Percentiles rank a stretch among this genome's conserved stretches.
Evolutionary conservation across 305 asterid species (phyloP).

Genomic region (Fraxinus latifolia): DNA sequence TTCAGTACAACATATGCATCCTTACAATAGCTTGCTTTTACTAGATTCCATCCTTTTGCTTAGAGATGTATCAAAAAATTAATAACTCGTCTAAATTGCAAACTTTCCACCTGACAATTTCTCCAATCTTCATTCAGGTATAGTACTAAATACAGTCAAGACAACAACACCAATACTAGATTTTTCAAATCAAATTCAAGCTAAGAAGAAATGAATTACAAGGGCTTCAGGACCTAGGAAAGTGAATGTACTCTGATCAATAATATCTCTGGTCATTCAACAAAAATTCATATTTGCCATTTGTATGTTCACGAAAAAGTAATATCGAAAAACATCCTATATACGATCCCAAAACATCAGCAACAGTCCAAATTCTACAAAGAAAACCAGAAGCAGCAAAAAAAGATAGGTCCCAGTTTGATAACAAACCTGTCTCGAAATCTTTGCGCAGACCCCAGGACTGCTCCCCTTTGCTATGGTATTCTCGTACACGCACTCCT

Average conservation of each 20-base stretch:
- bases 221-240: background rate
- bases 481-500: constrained; percentile 95
- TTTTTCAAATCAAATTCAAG: background rate
- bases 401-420: constrained; percentile 14
- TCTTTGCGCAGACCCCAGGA: constrained; percentile 90
- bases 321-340: background rate
- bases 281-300: background rate
- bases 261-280: background rate
- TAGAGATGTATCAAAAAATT: background rate
- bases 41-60: background rate
- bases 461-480: constrained; percentile 96
- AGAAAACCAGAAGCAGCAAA: background rate
- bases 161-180: background rate
- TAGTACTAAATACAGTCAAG: background rate
- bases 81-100: background rate
- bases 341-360: background rate
- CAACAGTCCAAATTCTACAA: background rate
- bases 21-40: background rate
- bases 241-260: background rate
- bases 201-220: background rate
- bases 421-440: constrained; percentile 82
- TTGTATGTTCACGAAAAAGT: background rate
- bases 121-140: background rate
- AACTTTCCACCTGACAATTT: constrained; percentile 4
- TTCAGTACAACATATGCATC: background rate